Evolutionary conservation across 2,329 filamentous ascomycete species (phyloP).

Genomic region (Xylaria sp.): DNA sequence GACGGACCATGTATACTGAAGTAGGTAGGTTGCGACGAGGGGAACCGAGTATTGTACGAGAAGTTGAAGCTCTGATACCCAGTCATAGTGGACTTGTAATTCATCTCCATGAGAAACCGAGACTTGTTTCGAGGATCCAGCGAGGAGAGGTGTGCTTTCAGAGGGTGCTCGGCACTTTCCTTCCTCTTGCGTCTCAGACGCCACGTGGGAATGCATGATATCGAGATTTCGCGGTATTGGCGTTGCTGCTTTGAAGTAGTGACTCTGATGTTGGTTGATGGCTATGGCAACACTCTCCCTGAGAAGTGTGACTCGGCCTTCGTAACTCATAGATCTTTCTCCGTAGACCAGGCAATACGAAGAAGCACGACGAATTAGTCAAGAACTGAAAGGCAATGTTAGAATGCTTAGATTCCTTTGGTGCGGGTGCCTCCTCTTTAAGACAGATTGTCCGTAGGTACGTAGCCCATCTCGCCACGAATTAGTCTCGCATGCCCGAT

Average conservation of each 20-base stretch:
- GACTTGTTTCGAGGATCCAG: conserved; percentile 20
- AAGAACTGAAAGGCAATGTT: neutral
- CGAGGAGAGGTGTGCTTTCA: conserved; percentile 33
- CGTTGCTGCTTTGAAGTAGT: no score
- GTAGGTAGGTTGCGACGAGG: conserved; percentile 57
- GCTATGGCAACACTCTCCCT: neutral
- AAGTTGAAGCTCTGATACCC: conserved; percentile 36
- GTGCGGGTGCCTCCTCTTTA: conserved; percentile 4
- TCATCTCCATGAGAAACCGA: conserved; percentile 3
- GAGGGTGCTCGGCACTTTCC: conserved; percentile 4
- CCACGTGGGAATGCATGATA: conserved; percentile 1
- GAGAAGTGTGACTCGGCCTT: neutral
- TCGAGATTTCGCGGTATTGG: no score
- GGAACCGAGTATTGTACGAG: conserved; percentile 51
- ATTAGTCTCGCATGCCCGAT: neutral
- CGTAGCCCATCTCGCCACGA: conserved; percentile 12
- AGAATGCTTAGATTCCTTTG: neutral
- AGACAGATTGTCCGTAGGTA: conserved; percentile 4
- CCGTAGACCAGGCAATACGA: neutral
- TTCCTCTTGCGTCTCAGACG: conserved; percentile 4
- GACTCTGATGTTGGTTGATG: neutral
- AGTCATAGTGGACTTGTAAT: conserved; percentile 18
- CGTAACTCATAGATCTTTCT: neutral
- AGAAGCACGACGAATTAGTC: neutral
- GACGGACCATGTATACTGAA: conserved; percentile 59